Conservation (phyloP, 306 rosid species). For the Elaeagnus macrophylla region DNA sequence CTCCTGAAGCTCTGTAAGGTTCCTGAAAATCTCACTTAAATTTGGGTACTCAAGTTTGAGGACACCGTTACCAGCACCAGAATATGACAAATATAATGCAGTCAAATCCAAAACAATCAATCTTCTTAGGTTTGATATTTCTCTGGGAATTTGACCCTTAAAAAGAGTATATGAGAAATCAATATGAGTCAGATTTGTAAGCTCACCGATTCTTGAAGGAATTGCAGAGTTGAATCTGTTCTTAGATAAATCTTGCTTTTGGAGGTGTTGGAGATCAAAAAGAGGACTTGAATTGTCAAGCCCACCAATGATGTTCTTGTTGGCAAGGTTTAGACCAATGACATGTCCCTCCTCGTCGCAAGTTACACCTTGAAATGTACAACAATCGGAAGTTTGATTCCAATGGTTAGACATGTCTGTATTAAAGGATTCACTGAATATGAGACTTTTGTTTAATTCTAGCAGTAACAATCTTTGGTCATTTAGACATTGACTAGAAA, state of each 20-base stretch:
- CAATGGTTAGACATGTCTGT: too few relatives aligned
- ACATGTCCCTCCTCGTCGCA: background rate
- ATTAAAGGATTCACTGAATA: too few relatives aligned
- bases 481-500: too few relatives aligned
- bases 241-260: background rate
- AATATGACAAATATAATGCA: background rate
- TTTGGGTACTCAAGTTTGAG: background rate
- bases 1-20: slow-evolving; percentile 5
- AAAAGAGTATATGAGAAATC: background rate
- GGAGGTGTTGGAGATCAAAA: slow-evolving; percentile 1
- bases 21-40: background rate
- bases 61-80: too few relatives aligned
- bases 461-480: too few relatives aligned
- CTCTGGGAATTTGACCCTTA: slow-evolving; percentile 1
- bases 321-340: background rate
- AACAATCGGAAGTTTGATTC: background rate
- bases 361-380: slow-evolving; percentile 1
- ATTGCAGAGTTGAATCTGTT: background rate
- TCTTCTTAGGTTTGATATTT: background rate
- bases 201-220: slow-evolving; percentile 1
- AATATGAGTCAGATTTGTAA: background rate
- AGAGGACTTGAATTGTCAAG: background rate
- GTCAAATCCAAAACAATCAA: background rate
- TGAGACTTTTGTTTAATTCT: too few relatives aligned
- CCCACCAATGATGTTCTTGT: background rate